Evolutionary conservation across 495 filamentous ascomycete species (phyloP).

Genomic region (Penicillium herquei): DNA sequence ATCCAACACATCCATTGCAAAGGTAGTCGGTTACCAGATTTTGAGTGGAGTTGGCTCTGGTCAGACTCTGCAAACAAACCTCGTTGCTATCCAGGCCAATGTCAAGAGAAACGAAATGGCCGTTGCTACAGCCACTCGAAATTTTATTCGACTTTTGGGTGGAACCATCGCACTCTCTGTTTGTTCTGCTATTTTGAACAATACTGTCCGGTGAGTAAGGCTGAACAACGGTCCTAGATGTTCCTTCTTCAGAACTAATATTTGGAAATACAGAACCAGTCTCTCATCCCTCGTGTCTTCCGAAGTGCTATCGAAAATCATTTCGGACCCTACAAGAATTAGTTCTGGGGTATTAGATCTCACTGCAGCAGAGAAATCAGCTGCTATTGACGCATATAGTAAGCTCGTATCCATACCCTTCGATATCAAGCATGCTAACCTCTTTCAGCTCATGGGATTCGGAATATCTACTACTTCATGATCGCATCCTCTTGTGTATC

Average conservation of each 20-base stretch:
- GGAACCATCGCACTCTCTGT: constrained; percentile 4
- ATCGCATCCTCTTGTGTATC: constrained; percentile 3
- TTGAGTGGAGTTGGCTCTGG: constrained; percentile 4
- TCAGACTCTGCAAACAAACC: constrained; percentile 4
- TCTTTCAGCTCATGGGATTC: constrained; percentile 1
- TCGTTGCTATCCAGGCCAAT: constrained; percentile 4
- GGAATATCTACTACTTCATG: constrained; percentile 9
- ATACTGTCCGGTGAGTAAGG: constrained; percentile 6
- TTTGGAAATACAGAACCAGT: neutral
- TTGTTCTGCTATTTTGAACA: constrained; percentile 7
- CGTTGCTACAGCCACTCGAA: constrained; percentile 6
- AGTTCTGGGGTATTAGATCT: neutral
- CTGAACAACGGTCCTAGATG: neutral
- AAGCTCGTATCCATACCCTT: neutral
- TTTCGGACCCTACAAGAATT: constrained; percentile 1
- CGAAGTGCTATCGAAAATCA: neutral
- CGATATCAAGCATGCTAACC: neutral
- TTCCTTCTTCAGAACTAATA: no score
- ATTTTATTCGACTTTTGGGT: constrained; percentile 5
- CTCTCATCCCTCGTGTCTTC: neutral
- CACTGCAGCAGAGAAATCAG: neutral
- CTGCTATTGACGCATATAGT: constrained; percentile 6
- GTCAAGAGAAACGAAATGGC: constrained; percentile 7
- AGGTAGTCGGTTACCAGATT: constrained; percentile 1
- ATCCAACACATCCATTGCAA: constrained; percentile 2